A percentile compares a stretch with the other conserved stretches of the same genome.
Evolutionary conservation across 352 stramenopile species (phyloP).

Genomic region (Pythium dissotocum): DNA sequence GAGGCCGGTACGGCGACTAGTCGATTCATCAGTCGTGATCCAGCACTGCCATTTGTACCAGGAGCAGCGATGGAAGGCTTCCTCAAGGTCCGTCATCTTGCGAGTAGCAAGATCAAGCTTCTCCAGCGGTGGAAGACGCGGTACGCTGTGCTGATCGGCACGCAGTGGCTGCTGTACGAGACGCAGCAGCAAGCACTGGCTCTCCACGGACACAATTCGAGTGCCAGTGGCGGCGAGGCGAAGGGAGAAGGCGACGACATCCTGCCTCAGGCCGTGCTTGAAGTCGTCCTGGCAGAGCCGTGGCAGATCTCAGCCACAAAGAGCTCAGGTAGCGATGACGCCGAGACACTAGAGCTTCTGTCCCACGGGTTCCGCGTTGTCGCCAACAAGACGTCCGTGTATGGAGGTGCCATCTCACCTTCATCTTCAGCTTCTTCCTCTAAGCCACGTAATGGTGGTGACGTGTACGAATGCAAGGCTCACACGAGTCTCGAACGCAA

Average conservation of each 20-base stretch:
- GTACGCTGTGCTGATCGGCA: constrained; percentile 74
- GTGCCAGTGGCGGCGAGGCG: constrained; percentile 9
- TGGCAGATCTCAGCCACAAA: constrained; percentile 13
- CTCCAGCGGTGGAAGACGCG: constrained; percentile 45
- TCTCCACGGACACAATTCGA: constrained; percentile 26
- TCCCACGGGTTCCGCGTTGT: constrained; percentile 30
- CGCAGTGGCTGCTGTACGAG: constrained; percentile 73
- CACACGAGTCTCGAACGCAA: constrained; percentile 69
- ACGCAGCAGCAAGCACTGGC: constrained; percentile 56
- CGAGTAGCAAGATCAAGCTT: constrained; percentile 11
- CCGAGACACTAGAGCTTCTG: constrained; percentile 21
- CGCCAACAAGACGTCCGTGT: constrained; percentile 16
- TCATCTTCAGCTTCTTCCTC: not conserved
- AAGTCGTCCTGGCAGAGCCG: constrained; percentile 36
- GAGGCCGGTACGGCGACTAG: not conserved
- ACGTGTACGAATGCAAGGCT: constrained; percentile 49
- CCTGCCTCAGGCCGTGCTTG: constrained; percentile 51
- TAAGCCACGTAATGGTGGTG: constrained; percentile 5
- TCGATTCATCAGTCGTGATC: constrained; percentile 37
- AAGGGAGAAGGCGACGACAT: constrained; percentile 15
- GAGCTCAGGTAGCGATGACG: constrained; percentile 8
- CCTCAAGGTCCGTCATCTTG: constrained; percentile 38
- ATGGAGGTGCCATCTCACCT: not conserved
- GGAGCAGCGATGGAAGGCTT: constrained; percentile 75
- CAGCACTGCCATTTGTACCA: constrained; percentile 54